Evolutionary conservation across 2,329 filamentous ascomycete genomes (phyloP), one percentile per base, ranked within the genome.

Genomic region (Aspergillus chevalieri): DNA sequence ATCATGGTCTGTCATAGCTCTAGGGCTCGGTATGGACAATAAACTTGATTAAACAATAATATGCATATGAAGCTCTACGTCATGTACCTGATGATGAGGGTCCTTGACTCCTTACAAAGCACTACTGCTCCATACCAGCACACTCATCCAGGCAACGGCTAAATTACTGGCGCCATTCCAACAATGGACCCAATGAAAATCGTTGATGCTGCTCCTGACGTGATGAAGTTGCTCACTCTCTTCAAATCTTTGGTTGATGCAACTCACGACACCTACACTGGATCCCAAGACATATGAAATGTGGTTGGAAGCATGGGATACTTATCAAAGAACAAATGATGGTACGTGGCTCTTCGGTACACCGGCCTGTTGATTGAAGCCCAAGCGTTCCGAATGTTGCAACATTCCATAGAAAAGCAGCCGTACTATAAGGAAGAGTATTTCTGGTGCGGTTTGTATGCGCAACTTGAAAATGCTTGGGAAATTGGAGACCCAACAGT

Each of bases 371-470:
- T 49, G 5, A 39, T 49, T 14, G 19, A 28, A 21, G 22, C 22
- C 28, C 21, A 26, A 22, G 42, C 33, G n/a, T 45, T 49, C 12
- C 17, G 17, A 12, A 36, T 49, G 22, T 15, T 43, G 14, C 4
- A 26, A 26, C 6, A 43, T 22, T 26, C 26, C 6, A 26, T 26
- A 10, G 39, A 39, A 44, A 17, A 15, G 19, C 47, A 19, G 44
- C 14, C 12, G 12, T 44, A 30, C 39, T 38, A 6, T 22, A 24
- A 50, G 3, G 38, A 46, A 22, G 17, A 38, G 5, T 7, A 36
- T 15, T 50, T 50, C 12, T 50, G 38, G 3, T 46, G 48, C 36
- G 48, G 48, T 6, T 24, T 50, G 8, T 50, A 50, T 47, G 48
- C 44, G 2, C 43, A 47, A 36, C 44, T 50, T 21, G 48, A 50